Conservation (phyloP, 768 basidiomycete genomes). For the Agaricus blazei region DNA sequence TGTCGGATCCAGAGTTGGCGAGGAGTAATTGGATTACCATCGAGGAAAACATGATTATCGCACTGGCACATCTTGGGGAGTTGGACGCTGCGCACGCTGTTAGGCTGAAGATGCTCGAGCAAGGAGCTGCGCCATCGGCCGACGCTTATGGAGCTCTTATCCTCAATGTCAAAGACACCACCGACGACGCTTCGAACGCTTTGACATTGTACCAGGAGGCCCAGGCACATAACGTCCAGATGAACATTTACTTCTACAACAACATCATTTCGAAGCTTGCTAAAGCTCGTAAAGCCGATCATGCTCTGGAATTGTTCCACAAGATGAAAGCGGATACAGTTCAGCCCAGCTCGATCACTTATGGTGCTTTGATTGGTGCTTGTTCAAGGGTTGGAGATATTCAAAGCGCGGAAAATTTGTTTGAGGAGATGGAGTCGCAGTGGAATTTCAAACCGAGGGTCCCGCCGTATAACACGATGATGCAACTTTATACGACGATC, state of each 20-base stretch:
- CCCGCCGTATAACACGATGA: conserved; percentile 98
- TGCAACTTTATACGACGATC: conserved; percentile 92
- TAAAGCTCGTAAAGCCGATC: conserved; percentile 90
- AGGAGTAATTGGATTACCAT: conserved; percentile 65
- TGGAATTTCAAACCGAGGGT: conserved; percentile 81
- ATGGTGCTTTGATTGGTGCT: conserved; percentile 90
- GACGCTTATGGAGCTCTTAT: conserved; percentile 94
- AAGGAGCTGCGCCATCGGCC: conserved; percentile 73
- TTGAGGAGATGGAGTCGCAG: conserved; percentile 74
- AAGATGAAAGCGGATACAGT: conserved; percentile 71
- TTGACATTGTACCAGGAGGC: conserved; percentile 81
- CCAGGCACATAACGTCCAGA: conserved; percentile 57
- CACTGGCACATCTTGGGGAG: conserved; percentile 75
- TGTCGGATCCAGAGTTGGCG: conserved; percentile 15
- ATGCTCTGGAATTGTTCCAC: conserved; percentile 82
- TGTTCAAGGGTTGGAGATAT: conserved; percentile 92
- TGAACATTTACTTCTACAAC: conserved; percentile 91
- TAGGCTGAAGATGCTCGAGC: conserved; percentile 69
- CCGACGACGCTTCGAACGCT: conserved; percentile 90
- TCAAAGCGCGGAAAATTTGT: conserved; percentile 73
- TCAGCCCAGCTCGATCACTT: conserved; percentile 80
- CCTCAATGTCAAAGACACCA: conserved; percentile 84
- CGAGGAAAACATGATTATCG: conserved; percentile 89
- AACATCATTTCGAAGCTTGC: conserved; percentile 95
- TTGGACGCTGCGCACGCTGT: conserved; percentile 79